These are phyloP conservation scores for Cruciata laevipes DNA, from an alignment of 257 asterid species.

Conservation along the genomic window DNA sequence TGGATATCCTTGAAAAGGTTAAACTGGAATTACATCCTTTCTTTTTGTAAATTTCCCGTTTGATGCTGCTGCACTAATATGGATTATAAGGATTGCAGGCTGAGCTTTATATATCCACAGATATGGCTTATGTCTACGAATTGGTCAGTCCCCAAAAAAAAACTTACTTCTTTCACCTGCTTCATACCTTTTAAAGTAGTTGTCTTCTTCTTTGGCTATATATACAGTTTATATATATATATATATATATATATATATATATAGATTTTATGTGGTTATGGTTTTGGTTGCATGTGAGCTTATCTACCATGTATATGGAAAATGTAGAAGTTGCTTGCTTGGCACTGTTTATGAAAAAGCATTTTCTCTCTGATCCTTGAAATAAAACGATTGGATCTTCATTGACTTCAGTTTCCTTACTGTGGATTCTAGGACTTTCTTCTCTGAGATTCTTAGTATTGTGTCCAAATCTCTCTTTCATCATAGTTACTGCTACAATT, in stretches of 20 bases:
- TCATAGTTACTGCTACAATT: neutral
- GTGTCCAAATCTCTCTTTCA: neutral
- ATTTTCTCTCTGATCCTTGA: neutral
- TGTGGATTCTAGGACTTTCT: neutral
- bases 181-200: neutral
- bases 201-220: neutral
- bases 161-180: neutral
- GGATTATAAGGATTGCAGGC: conserved; percentile 48
- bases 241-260: neutral
- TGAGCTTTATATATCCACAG: conserved; percentile 53
- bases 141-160: conserved; percentile 43
- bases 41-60: neutral
- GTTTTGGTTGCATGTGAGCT: neutral
- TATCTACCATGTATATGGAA: neutral
- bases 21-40: conserved; percentile 6
- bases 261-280: neutral
- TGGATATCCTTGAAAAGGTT: conserved; percentile 82
- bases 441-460: neutral
- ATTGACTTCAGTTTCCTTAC: neutral
- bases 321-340: neutral
- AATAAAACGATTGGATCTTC: neutral
- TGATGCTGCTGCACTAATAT: conserved; percentile 5
- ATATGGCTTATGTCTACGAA: conserved; percentile 76
- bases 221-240: neutral
- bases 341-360: neutral